These are phyloP conservation scores for Backusella macrospora DNA, from an alignment of 192 early-diverging fungal species.

Conservation along the genomic window DNA sequence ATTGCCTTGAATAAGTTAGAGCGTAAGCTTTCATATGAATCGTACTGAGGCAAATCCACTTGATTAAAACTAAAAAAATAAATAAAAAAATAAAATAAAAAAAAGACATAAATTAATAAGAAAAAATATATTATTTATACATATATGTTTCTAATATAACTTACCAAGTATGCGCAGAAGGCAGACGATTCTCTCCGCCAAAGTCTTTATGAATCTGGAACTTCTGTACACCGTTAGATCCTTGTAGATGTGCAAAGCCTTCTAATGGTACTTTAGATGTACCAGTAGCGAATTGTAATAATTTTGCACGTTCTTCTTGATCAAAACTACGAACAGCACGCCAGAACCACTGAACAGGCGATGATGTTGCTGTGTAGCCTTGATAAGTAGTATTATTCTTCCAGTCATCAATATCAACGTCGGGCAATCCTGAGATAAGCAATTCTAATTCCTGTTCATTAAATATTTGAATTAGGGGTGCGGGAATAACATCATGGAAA, in stretches of 20 bases:
- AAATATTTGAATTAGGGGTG: conserved; percentile 92
- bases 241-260: conserved; percentile 92
- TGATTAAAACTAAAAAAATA: conserved; percentile 89
- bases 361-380: conserved; percentile 81
- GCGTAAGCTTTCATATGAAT: conserved; percentile 87
- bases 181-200: conserved; percentile 80
- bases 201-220: conserved; percentile 99
- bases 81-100: too few species aligned
- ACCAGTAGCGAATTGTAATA: conserved; percentile 97
- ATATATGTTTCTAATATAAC: background rate
- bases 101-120: conserved; percentile 16
- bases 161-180: conserved; percentile 97
- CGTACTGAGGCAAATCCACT: conserved; percentile 93
- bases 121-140: background rate
- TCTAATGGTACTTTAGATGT: conserved; percentile 98
- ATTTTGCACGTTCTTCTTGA: conserved; percentile 97
- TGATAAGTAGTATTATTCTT: conserved; percentile 98
- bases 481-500: conserved; percentile 95
- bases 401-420: conserved; percentile 99
- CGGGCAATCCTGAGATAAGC: conserved; percentile 96
- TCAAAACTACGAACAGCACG: conserved; percentile 94
- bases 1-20: conserved; percentile 84
- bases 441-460: conserved; percentile 99
- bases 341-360: conserved; percentile 99
- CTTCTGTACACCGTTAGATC: conserved; percentile 92